Evolutionary conservation across 352 stramenopile species (phyloP).

Genomic region (Pythium oligandrum): DNA sequence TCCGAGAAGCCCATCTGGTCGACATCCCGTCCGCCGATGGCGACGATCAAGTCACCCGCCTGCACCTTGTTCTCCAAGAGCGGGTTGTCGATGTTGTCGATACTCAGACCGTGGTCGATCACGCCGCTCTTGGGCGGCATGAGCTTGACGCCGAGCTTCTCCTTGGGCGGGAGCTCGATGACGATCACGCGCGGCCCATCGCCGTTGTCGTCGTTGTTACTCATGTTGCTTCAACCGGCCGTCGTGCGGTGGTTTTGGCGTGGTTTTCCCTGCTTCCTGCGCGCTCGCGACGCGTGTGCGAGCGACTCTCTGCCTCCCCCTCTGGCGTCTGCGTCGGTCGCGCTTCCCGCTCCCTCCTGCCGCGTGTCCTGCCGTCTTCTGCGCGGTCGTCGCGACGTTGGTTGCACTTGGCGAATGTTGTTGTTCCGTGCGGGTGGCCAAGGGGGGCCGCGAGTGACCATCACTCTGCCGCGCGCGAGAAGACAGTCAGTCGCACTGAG

Average conservation of each 20-base stretch:
- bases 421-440: background rate
- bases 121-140: slow-evolving; percentile 80
- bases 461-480: too few relatives aligned
- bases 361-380: too few relatives aligned
- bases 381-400: too few relatives aligned
- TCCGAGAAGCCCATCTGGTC: slow-evolving; percentile 79
- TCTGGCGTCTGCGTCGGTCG: background rate
- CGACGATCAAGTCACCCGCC: slow-evolving; percentile 77
- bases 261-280: background rate
- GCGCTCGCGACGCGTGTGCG: background rate
- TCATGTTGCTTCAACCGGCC: background rate
- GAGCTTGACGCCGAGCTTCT: slow-evolving; percentile 84
- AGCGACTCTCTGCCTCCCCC: slow-evolving; percentile 2
- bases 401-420: too few relatives aligned
- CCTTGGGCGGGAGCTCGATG: slow-evolving; percentile 78
- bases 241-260: background rate
- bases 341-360: background rate
- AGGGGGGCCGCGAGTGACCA: background rate
- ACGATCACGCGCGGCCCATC: slow-evolving; percentile 40
- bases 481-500: too few relatives aligned
- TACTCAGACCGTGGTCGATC: slow-evolving; percentile 75
- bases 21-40: slow-evolving; percentile 71
- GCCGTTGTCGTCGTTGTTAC: slow-evolving; percentile 2
- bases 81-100: slow-evolving; percentile 87
- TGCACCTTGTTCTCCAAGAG: slow-evolving; percentile 79